Evolutionary conservation across 139 green algal genomes (phyloP), one percentile per base, ranked within the genome.

Genomic region (Micromonas commoda): DNA sequence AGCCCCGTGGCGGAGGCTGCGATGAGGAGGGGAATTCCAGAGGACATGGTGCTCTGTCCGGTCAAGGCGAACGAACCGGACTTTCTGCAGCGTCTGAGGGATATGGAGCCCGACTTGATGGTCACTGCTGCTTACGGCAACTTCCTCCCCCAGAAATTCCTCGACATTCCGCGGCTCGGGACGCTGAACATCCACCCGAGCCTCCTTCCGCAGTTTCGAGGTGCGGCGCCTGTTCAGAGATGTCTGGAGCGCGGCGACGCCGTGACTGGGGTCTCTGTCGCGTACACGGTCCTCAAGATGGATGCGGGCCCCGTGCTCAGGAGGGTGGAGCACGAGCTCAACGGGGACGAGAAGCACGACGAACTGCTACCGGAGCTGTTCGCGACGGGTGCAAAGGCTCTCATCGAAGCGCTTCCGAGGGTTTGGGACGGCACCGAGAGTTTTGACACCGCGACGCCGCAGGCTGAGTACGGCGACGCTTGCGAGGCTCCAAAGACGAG

Each of bases 131-230:
- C 95, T 0, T 97, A 99, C 72, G 95, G 95, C 78, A 97, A 98
- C 86, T 92, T 98, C 77, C 87, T 99, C 38, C 95, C 95, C 0
- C 79, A 86, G 51, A 61, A 57, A 2, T 98, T 99, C 86, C 86
- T 98, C 29, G 85, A 88, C 74, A 92, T 97, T 9, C 95, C 95
- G 0, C 76, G 64, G 0, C 81, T 86, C 32, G 94, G 95, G 53
- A 97, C 92, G 0, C 88, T 99, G 57, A 99, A 99, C 88, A 93
- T 99, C 71, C 95, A 99, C 85, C 95, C 95, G 26, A 92, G 84
- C 75, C 86, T 98, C 52, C 89, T 99, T 77, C 95, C 95, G 0
- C 77, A 82, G 37, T 99, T 94, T 77, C 87, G 95, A 6, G 95
- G 95, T 1, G 95, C 95, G 0, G 95, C 95, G n/a, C 95, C 95